Evolutionary conservation across 176 grass and related monocot species (phyloP).

Genomic region (Lolium rigidum): DNA sequence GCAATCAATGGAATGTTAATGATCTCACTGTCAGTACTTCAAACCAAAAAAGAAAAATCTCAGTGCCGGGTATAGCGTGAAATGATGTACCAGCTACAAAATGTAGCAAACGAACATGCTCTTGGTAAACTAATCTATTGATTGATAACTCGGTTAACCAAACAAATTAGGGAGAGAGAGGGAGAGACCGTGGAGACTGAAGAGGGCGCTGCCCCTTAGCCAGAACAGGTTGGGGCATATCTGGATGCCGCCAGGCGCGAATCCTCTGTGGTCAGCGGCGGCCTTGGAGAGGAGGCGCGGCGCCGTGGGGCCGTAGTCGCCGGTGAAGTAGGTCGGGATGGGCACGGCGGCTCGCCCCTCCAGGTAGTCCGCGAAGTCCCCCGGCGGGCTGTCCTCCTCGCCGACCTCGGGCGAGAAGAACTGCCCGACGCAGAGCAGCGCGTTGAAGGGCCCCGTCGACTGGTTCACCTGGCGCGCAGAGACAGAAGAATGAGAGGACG

Average conservation of each 20-base stretch:
- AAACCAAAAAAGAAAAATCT: not conserved
- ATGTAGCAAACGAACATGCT: not conserved
- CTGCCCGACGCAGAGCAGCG: constrained; percentile 86
- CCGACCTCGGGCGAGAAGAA: constrained; percentile 65
- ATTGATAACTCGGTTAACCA: not conserved
- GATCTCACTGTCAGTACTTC: not conserved
- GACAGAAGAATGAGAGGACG: not conserved
- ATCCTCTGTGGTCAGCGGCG: constrained; percentile 41
- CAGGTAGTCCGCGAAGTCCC: constrained; percentile 69
- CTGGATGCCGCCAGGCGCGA: constrained; percentile 68
- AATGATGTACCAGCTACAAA: not conserved
- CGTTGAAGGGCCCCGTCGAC: constrained; percentile 87
- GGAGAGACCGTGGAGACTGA: constrained; percentile 70
- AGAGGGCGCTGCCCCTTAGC: constrained; percentile 83
- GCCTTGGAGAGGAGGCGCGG: constrained; percentile 67
- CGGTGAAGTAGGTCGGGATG: constrained; percentile 94
- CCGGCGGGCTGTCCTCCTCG: constrained; percentile 34
- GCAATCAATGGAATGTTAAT: not conserved
- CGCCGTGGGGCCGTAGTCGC: constrained; percentile 69
- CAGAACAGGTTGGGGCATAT: constrained; percentile 91
- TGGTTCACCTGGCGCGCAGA: constrained; percentile 64
- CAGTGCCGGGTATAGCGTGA: not conserved
- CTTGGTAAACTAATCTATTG: not conserved
- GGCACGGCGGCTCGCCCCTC: constrained; percentile 77
- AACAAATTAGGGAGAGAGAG: not conserved